Evolutionary conservation across 129 eudicot species (phyloP).

Genomic region (Deinandra increscens): DNA sequence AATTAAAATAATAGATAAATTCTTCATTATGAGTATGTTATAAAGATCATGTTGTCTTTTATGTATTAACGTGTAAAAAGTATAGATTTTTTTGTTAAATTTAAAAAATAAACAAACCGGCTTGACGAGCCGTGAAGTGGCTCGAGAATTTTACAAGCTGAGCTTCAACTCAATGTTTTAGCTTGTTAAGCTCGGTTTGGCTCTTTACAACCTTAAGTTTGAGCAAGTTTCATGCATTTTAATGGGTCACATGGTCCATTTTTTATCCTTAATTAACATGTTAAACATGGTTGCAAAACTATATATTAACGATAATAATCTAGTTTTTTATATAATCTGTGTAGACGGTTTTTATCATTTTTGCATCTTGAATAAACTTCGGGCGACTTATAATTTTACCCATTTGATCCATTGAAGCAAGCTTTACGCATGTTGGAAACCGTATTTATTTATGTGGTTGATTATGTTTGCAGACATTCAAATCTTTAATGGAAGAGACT

Average conservation of each 20-base stretch:
- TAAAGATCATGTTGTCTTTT: too few relatives aligned
- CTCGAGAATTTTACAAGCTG: too few relatives aligned
- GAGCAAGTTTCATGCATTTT: not conserved
- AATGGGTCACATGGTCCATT: not conserved
- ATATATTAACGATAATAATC: not conserved
- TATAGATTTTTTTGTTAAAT: too few relatives aligned
- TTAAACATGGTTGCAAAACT: not conserved
- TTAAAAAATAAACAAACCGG: too few relatives aligned
- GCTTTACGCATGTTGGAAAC: not conserved
- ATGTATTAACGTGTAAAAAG: too few relatives aligned
- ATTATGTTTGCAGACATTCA: slow-evolving; percentile 58
- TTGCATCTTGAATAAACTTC: not conserved
- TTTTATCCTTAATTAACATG: not conserved
- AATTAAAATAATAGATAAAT: too few relatives aligned
- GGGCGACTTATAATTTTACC: not conserved
- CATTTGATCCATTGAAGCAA: not conserved
- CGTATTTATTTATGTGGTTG: slow-evolving; percentile 6
- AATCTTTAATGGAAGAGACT: slow-evolving; percentile 76
- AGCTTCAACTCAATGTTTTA: too few relatives aligned
- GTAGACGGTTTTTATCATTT: not conserved
- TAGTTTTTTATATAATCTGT: not conserved
- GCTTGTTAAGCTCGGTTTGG: too few relatives aligned
- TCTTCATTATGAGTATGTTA: too few relatives aligned
- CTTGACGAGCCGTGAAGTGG: too few relatives aligned
- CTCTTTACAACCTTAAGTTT: too few relatives aligned